Conservation (phyloP, 108 stramenopile genomes). For the Pseudonitzschia multiseries region DNA sequence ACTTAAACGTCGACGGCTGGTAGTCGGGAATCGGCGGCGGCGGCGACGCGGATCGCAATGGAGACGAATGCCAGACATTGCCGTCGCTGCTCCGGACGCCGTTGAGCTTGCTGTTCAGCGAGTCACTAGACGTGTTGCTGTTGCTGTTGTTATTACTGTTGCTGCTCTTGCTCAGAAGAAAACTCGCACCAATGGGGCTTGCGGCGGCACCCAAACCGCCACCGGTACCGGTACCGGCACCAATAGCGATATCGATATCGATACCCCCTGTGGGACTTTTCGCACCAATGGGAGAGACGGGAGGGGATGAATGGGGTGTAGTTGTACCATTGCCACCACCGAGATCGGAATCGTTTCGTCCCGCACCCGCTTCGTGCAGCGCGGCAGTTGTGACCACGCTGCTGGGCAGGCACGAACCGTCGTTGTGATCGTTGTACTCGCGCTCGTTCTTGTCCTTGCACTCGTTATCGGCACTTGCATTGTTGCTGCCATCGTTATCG, state of each 20-base stretch:
- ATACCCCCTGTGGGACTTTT: not conserved
- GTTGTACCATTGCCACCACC: not conserved
- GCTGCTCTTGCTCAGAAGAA: not conserved
- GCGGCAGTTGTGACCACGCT: not conserved
- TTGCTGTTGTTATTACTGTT: no score
- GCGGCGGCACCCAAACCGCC: not conserved
- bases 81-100: no score
- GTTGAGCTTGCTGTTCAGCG: not conserved
- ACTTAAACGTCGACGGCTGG: not conserved
- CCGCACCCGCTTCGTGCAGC: constrained; percentile 11
- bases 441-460: no score
- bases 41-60: no score
- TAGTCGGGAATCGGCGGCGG: no score
- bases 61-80: no score
- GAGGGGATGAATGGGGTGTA: not conserved
- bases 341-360: not conserved
- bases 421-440: not conserved
- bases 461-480: no score
- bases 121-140: not conserved
- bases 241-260: no score
- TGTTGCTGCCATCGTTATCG: no score
- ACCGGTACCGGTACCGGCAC: no score
- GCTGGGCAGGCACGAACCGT: constrained; percentile 1
- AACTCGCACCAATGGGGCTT: constrained; percentile 12
- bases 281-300: not conserved